A percentile compares a stretch with the other conserved stretches of the same genome.
phyloP scores from a whole-genome alignment of 228 moss, liverwort and hornwort species.

The Sphagnum fallax region DNA sequence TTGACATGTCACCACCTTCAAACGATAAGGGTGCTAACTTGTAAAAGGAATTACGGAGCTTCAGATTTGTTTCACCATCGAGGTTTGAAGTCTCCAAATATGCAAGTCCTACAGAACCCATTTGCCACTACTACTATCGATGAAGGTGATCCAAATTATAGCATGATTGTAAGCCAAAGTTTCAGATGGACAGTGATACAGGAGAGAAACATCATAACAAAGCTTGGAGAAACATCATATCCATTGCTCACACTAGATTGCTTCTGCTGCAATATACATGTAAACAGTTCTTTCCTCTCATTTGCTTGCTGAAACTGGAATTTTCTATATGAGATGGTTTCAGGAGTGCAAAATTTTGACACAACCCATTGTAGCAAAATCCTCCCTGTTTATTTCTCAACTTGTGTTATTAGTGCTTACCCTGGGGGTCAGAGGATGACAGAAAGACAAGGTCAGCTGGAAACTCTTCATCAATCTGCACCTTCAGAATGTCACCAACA shows the following conservation, averaged over 20 bases:
- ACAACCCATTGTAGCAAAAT: too few relatives aligned
- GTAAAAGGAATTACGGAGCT: slow-evolving; percentile 77
- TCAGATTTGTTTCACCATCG: slow-evolving; percentile 84
- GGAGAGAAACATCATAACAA: not conserved
- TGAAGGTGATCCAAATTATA: too few relatives aligned
- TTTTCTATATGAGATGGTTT: not conserved
- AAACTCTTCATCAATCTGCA: slow-evolving; percentile 68
- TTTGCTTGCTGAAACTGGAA: not conserved
- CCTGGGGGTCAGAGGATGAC: slow-evolving; percentile 78
- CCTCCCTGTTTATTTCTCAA: too few relatives aligned
- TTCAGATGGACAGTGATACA: not conserved
- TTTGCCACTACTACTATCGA: not conserved
- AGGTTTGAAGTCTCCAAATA: slow-evolving; percentile 88
- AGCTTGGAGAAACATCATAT: not conserved
- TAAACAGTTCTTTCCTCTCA: not conserved
- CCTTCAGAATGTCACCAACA: slow-evolving; percentile 81
- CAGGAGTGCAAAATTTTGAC: not conserved
- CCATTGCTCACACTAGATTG: not conserved
- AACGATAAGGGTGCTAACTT: slow-evolving; percentile 41
- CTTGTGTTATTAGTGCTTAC: slow-evolving; percentile 7
- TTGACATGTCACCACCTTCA: slow-evolving; percentile 55
- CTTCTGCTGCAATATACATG: not conserved
- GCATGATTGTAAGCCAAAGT: not conserved
- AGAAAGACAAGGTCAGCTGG: slow-evolving; percentile 86
- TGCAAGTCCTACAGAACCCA: slow-evolving; percentile 51